Evolutionary conservation across 177 flowering plant species (phyloP).

Genomic region (Vitis hybrid): DNA sequence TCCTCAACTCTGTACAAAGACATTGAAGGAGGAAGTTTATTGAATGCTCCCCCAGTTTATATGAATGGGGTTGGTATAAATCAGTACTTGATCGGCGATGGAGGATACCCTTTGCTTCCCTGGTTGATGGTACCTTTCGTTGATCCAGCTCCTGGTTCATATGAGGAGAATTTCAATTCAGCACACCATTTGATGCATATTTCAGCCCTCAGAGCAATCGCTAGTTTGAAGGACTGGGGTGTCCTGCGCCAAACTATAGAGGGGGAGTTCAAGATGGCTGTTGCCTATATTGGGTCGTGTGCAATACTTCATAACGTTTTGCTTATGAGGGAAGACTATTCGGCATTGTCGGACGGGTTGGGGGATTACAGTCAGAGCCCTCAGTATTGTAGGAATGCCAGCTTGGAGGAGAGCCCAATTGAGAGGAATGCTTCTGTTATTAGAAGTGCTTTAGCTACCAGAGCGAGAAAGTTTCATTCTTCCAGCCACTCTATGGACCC

Average conservation of each 20-base stretch:
- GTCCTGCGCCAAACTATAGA: slow-evolving; percentile 57
- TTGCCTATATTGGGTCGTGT: slow-evolving; percentile 78
- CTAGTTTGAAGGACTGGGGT: slow-evolving; percentile 82
- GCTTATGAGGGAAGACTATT: slow-evolving; percentile 76
- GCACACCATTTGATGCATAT: slow-evolving; percentile 31
- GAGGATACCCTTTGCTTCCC: slow-evolving; percentile 70
- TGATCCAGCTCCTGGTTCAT: slow-evolving; percentile 34
- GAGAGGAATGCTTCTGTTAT: slow-evolving; percentile 36
- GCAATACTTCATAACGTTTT: slow-evolving; percentile 82
- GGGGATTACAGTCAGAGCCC: slow-evolving; percentile 38
- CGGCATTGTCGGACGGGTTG: slow-evolving; percentile 40
- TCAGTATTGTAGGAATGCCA: slow-evolving; percentile 19
- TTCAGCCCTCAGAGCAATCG: slow-evolving; percentile 43
- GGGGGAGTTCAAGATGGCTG: slow-evolving; percentile 59
- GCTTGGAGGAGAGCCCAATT: slow-evolving; percentile 25
- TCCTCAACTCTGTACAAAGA: slow-evolving; percentile 59
- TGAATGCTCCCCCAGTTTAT: slow-evolving; percentile 29
- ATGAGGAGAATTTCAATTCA: slow-evolving; percentile 58
- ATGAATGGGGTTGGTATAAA: slow-evolving; percentile 42
- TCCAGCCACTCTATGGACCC: neutral
- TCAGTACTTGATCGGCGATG: slow-evolving; percentile 65
- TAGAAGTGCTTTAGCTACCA: slow-evolving; percentile 56
- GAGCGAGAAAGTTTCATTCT: slow-evolving; percentile 21
- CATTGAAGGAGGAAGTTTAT: slow-evolving; percentile 40
- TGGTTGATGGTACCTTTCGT: slow-evolving; percentile 72